A percentile compares a stretch with the other conserved stretches of the same genome.
Evolutionary conservation across 1,139 yeast genomes (phyloP).

Genomic region (Saccharomyces pastorianus): DNA sequence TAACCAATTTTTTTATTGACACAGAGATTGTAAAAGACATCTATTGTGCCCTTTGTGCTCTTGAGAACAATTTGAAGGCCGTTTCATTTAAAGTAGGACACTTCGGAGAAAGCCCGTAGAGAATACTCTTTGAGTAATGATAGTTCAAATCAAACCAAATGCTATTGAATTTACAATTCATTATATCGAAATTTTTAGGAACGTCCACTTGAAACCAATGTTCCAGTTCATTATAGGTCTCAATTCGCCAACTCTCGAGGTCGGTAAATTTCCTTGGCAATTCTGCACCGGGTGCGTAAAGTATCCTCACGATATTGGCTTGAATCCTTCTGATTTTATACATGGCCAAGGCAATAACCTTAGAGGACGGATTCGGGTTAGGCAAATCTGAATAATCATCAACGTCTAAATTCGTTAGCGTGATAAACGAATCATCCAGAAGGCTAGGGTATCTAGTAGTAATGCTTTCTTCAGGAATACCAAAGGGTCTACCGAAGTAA

Average conservation of each 20-base stretch:
- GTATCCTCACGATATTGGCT: conserved; percentile 63
- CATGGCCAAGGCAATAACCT: conserved; percentile 56
- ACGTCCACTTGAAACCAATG: conserved; percentile 49
- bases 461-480: conserved; percentile 64
- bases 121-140: conserved; percentile 61
- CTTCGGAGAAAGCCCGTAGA: conserved; percentile 73
- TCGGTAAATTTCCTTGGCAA: conserved; percentile 54
- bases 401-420: conserved; percentile 28
- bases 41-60: conserved; percentile 59
- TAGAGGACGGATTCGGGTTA: conserved; percentile 50
- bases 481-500: conserved; percentile 65
- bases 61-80: conserved; percentile 51
- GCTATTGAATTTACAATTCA: conserved; percentile 66
- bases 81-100: conserved; percentile 47
- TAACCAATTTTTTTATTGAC: conserved; percentile 57
- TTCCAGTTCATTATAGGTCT: conserved; percentile 45
- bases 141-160: conserved; percentile 55
- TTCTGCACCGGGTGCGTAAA: conserved; percentile 58
- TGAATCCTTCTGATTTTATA: conserved; percentile 65
- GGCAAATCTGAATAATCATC: conserved; percentile 30
- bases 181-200: conserved; percentile 49
- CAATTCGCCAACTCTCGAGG: conserved; percentile 51
- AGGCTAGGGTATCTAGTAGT: conserved; percentile 61
- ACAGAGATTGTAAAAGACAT: conserved; percentile 52
- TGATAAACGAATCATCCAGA: conserved; percentile 61